Conservation (phyloP, 1,284 basidiomycete species). For the Phlebopus sp. region DNA sequence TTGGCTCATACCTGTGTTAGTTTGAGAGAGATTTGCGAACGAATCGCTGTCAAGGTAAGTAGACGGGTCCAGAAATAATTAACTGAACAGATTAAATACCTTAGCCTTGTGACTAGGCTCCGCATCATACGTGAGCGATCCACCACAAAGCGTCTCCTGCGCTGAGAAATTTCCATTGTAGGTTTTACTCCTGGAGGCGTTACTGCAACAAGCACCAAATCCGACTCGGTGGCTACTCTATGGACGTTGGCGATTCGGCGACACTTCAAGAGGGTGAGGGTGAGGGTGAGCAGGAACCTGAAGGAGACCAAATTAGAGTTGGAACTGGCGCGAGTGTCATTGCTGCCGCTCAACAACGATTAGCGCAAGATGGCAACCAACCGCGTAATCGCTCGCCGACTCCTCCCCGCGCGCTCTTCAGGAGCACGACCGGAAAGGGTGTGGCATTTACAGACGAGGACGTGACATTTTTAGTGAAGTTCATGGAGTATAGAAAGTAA, state of each 20-base stretch:
- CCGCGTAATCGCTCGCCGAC: conserved; percentile 66
- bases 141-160: not conserved
- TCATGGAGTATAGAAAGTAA: conserved; percentile 70
- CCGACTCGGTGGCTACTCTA: conserved; percentile 73
- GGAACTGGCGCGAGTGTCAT: conserved; percentile 45
- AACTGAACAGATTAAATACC: conserved; percentile 1
- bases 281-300: conserved; percentile 38
- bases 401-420: conserved; percentile 69
- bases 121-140: conserved; percentile 70
- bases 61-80: not conserved
- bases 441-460: conserved; percentile 82
- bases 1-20: conserved; percentile 32
- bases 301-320: conserved; percentile 29
- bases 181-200: conserved; percentile 84
- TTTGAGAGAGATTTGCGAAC: conserved; percentile 77
- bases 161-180: conserved; percentile 26
- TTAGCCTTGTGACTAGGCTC: conserved; percentile 49
- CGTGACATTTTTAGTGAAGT: conserved; percentile 66
- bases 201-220: conserved; percentile 88
- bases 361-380: conserved; percentile 36
- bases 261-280: conserved; percentile 43
- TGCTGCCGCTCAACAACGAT: conserved; percentile 42
- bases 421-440: conserved; percentile 82
- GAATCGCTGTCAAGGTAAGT: conserved; percentile 72
- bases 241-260: conserved; percentile 54